Evolutionary conservation across 2,329 filamentous ascomycete genomes (phyloP).

Genomic region (Monilinia fructicola): DNA sequence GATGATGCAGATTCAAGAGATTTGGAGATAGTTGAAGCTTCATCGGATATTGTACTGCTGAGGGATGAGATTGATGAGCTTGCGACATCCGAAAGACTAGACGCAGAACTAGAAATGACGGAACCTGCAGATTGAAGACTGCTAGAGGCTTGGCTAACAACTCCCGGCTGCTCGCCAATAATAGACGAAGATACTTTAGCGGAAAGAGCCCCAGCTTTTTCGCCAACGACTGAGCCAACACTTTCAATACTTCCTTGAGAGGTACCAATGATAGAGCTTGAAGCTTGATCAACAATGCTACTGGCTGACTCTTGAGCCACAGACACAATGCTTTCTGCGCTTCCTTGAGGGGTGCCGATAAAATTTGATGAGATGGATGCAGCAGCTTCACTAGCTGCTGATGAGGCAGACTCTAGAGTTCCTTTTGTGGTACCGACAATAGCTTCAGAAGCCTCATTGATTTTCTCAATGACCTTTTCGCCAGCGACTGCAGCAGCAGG

Average conservation of each 20-base stretch:
- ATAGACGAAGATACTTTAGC: conserved; percentile 34
- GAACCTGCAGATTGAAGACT: conserved; percentile 36
- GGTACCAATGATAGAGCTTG: conserved; percentile 35
- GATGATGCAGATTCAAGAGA: conserved; percentile 37
- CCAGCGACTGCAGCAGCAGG: conserved; percentile 52
- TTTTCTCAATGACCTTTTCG: conserved; percentile 37
- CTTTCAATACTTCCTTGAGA: conserved; percentile 37
- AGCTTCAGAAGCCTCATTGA: conserved; percentile 37
- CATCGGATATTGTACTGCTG: conserved; percentile 27
- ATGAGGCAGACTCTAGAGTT: conserved; percentile 35
- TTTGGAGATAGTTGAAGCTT: conserved; percentile 30
- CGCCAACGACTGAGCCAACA: conserved; percentile 30
- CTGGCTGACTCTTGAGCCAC: conserved; percentile 37
- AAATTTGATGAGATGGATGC: conserved; percentile 33
- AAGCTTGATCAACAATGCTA: conserved; percentile 37
- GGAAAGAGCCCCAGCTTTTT: conserved; percentile 33
- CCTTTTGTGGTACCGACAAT: conserved; percentile 34
- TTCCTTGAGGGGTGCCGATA: conserved; percentile 36
- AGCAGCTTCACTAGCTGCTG: conserved; percentile 30
- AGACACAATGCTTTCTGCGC: conserved; percentile 41
- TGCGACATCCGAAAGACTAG: conserved; percentile 32
- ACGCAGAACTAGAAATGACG: conserved; percentile 32
- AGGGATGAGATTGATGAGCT: conserved; percentile 33
- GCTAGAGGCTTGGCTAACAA: conserved; percentile 37
- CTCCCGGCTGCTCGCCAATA: conserved; percentile 31